phyloP scores from a whole-genome alignment of 371 early-diverging fungal species.

The Mortierella sp. region DNA sequence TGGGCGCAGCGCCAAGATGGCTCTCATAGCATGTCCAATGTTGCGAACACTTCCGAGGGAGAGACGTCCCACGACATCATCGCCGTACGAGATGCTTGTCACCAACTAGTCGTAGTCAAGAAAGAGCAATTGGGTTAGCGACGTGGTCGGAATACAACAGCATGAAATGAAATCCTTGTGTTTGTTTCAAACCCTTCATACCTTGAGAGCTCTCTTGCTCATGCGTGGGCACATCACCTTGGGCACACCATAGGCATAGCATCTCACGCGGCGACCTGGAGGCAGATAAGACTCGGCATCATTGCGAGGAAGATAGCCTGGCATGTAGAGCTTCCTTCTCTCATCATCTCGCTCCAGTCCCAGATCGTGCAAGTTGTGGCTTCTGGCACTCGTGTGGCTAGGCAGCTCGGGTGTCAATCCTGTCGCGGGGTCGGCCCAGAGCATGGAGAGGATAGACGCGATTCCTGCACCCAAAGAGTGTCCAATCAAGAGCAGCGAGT shows the following conservation, averaged over 20 bases:
- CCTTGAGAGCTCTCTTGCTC: conserved; percentile 48
- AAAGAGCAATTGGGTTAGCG: too few relatives aligned
- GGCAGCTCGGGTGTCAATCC: conserved; percentile 41
- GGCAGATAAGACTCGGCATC: conserved; percentile 35
- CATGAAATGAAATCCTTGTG: neutral
- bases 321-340: conserved; percentile 20
- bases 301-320: conserved; percentile 25
- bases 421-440: conserved; percentile 51
- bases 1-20: conserved; percentile 38
- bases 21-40: conserved; percentile 48
- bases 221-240: conserved; percentile 50
- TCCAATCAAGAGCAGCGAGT: conserved; percentile 40
- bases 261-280: conserved; percentile 40
- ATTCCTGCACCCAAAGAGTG: conserved; percentile 49
- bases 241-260: conserved; percentile 45
- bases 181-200: conserved; percentile 1
- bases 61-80: conserved; percentile 42
- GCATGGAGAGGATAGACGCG: conserved; percentile 39
- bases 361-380: too few relatives aligned
- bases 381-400: conserved; percentile 7
- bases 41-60: conserved; percentile 48
- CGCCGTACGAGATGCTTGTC: conserved; percentile 51
- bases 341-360: conserved; percentile 4
- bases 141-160: too few relatives aligned
- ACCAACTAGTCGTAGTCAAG: conserved; percentile 22